A percentile compares a stretch with the other conserved stretches of the same genome.
Evolutionary conservation across 148 eudicot genomes (phyloP).

Genomic region (Camellia lanceoleosa): DNA sequence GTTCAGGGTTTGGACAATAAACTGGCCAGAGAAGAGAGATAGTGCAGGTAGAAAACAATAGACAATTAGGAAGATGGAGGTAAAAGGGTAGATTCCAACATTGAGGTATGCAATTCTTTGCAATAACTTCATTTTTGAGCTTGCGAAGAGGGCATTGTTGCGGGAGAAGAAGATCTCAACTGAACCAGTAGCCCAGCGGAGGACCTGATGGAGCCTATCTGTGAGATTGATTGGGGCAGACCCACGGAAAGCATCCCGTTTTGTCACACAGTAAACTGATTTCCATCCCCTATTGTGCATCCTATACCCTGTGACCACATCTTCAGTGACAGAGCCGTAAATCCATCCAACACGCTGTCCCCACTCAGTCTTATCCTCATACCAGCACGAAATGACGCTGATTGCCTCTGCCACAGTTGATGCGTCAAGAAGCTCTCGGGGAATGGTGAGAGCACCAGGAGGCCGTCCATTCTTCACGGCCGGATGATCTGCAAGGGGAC

Average conservation of each 20-base stretch:
- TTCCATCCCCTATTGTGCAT: constrained; percentile 97
- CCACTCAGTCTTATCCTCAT: constrained; percentile 95
- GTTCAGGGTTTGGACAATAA: constrained; percentile 74
- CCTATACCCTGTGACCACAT: constrained; percentile 88
- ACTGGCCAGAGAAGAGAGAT: constrained; percentile 93
- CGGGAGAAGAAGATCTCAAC: constrained; percentile 93
- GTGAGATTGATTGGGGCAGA: constrained; percentile 93
- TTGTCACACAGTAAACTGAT: constrained; percentile 79
- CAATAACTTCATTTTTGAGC: constrained; percentile 75
- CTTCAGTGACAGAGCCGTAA: constrained; percentile 92
- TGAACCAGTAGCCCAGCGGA: constrained; percentile 95
- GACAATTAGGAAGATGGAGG: constrained; percentile 77
- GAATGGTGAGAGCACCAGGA: constrained; percentile 85
- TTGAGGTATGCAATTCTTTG: constrained; percentile 87
- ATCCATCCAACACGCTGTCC: constrained; percentile 91
- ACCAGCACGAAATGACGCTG: constrained; percentile 87
- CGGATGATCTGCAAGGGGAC: constrained; percentile 88
- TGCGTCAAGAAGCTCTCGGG: constrained; percentile 75
- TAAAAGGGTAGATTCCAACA: constrained; percentile 89
- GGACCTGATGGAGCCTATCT: constrained; percentile 89
- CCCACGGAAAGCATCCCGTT: constrained; percentile 88
- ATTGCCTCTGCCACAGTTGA: constrained; percentile 85
- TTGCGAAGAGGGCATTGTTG: constrained; percentile 82
- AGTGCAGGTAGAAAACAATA: constrained; percentile 92
- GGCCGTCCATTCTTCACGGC: constrained; percentile 88